phyloP scores from a whole-genome alignment of 257 asterid genomes.

The Rubia yunnanensis region DNA sequence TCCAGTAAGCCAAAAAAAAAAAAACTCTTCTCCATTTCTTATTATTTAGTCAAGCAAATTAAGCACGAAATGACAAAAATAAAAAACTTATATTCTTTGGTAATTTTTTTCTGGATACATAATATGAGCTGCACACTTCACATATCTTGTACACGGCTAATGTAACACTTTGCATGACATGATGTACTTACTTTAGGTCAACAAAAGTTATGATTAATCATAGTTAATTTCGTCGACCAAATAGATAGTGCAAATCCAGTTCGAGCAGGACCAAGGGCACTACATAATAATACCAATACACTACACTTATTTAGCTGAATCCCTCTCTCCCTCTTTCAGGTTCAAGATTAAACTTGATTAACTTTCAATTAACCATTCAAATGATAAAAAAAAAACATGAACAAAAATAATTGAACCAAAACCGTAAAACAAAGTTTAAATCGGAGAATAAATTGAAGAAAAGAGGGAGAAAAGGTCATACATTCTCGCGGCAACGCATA shows the following conservation, averaged over 20 bases:
- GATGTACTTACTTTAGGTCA: neutral
- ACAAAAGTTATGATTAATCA: no score
- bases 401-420: neutral
- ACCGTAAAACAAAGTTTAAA: neutral
- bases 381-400: neutral
- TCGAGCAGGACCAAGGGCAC: neutral
- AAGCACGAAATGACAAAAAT: neutral
- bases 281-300: neutral
- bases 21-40: neutral
- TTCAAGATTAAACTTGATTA: neutral
- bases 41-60: neutral
- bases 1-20: no score
- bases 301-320: neutral
- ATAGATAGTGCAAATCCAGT: neutral
- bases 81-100: no score
- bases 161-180: neutral
- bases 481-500: constrained; percentile 90
- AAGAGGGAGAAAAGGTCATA: constrained; percentile 9
- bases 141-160: no score
- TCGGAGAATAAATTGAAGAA: no score
- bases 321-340: neutral
- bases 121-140: neutral
- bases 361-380: neutral
- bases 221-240: neutral
- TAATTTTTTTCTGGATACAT: no score